phyloP scores from a whole-genome alignment of 1,284 basidiomycete species.

The Ganoderma lucidum region DNA sequence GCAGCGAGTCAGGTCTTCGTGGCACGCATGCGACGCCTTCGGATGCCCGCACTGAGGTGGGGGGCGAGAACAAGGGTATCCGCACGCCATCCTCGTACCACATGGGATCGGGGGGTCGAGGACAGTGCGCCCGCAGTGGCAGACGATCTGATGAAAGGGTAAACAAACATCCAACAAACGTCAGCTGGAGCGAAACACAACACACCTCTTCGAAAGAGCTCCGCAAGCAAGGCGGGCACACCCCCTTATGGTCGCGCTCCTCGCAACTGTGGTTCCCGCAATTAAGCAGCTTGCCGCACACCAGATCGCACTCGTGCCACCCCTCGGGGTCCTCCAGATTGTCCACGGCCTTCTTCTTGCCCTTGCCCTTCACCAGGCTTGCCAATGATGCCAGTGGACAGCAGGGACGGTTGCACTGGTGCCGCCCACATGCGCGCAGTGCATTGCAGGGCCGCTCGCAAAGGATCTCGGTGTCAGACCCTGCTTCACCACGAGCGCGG shows the following conservation, averaged over 20 bases:
- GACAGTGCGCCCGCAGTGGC: constrained; percentile 79
- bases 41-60: constrained; percentile 84
- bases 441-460: constrained; percentile 83
- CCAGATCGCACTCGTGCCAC: constrained; percentile 82
- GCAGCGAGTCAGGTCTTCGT: constrained; percentile 71
- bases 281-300: constrained; percentile 74
- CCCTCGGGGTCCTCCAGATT: constrained; percentile 63
- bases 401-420: constrained; percentile 84
- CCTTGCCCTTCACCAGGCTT: constrained; percentile 58
- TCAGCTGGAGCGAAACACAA: not conserved
- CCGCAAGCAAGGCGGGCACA: constrained; percentile 82
- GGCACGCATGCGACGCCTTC: constrained; percentile 79
- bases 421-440: constrained; percentile 80
- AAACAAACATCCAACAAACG: constrained; percentile 18
- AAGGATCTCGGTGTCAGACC: constrained; percentile 62
- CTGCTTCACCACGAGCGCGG: constrained; percentile 36
- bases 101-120: constrained; percentile 81
- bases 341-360: constrained; percentile 60
- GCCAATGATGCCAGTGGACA: constrained; percentile 81
- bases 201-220: constrained; percentile 89
- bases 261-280: constrained; percentile 85
- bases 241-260: constrained; percentile 81
- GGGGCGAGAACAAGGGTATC: constrained; percentile 80
- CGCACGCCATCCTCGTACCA: constrained; percentile 79
- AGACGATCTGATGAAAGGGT: constrained; percentile 62